Conservation (phyloP, 2,329 filamentous ascomycete genomes). For the Trichoderma afroharzianum region DNA sequence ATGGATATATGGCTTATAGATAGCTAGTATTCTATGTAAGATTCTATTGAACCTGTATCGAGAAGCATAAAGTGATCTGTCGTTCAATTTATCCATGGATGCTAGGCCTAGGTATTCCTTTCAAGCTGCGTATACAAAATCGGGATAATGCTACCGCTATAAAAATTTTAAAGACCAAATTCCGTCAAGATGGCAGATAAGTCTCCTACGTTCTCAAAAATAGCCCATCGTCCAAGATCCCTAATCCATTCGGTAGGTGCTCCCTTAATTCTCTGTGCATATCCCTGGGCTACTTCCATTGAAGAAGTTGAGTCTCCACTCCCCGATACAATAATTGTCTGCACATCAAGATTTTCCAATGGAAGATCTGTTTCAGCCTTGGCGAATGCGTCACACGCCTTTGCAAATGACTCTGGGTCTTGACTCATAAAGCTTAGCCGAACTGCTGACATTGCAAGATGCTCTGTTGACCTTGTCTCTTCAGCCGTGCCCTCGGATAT, state of each 20-base stretch:
- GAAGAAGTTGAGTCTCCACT: not conserved
- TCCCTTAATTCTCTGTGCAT: not conserved
- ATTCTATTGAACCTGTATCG: not conserved
- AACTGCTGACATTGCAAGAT: not conserved
- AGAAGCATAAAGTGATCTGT: not conserved
- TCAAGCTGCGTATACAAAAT: not conserved
- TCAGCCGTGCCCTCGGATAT: not conserved
- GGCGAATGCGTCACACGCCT: not conserved
- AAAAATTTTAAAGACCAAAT: not conserved
- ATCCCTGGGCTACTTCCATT: not conserved
- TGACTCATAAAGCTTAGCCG: not conserved
- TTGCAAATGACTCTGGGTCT: not conserved
- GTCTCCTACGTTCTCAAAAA: not conserved
- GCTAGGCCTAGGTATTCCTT: too few relatives aligned
- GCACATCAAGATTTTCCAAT: not conserved
- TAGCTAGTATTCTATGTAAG: not conserved
- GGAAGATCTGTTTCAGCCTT: not conserved
- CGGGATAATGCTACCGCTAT: not conserved
- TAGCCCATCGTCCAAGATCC: not conserved
- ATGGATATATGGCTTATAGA: not conserved
- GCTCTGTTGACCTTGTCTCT: not conserved
- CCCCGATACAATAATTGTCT: not conserved
- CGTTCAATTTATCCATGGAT: too few relatives aligned
- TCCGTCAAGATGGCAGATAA: not conserved
- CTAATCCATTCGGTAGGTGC: not conserved